Conservation (phyloP, 495 filamentous ascomycete species). For the Aspergillus sparsus region DNA sequence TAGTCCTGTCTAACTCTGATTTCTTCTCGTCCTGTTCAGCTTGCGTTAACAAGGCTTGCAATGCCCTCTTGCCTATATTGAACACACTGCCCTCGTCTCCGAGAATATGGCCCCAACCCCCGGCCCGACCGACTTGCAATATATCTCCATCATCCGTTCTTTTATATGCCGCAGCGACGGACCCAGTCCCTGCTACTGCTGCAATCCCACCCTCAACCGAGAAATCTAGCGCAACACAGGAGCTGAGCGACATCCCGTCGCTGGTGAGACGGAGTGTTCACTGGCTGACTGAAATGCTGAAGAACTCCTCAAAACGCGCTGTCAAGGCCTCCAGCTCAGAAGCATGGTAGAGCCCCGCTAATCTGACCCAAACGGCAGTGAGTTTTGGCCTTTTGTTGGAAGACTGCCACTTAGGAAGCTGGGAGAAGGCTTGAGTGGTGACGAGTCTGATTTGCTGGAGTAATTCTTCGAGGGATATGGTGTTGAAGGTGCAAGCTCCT, state of each 20-base stretch:
- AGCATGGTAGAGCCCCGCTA: background rate
- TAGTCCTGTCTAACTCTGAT: background rate
- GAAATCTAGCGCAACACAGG: background rate
- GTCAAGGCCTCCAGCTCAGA: background rate
- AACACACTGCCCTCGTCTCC: constrained; percentile 1
- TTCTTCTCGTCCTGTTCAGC: background rate
- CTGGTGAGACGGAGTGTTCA: background rate
- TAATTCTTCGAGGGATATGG: background rate
- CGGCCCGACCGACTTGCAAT: background rate
- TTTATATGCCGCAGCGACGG: background rate
- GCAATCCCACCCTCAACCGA: background rate
- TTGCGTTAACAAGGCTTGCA: background rate
- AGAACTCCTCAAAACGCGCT: background rate
- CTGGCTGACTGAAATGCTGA: background rate
- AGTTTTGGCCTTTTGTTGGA: background rate
- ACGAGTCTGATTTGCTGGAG: background rate
- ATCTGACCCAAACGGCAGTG: background rate
- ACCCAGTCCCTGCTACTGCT: background rate
- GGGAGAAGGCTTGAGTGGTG: background rate
- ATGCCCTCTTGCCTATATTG: background rate
- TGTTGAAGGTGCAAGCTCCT: background rate
- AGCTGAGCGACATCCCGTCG: background rate
- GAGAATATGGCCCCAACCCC: background rate
- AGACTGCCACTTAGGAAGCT: background rate
- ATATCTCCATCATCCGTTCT: background rate